Conservation (phyloP, 352 stramenopile species). For the Pythium insidiosum region DNA sequence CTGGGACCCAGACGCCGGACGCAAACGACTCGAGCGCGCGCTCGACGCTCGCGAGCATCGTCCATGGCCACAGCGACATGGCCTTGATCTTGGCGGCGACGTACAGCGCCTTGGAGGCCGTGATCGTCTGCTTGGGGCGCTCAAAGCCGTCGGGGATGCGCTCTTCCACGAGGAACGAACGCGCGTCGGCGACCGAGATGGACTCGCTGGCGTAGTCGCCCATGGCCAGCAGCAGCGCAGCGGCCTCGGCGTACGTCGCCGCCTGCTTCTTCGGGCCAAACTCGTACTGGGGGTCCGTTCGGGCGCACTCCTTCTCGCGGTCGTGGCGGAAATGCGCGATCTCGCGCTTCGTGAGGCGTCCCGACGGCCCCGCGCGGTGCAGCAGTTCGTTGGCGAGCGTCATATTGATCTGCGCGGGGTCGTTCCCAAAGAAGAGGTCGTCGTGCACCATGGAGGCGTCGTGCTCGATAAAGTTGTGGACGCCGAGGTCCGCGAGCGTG, state of each 20-base stretch:
- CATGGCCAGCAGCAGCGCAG: constrained; percentile 37
- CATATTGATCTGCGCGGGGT: constrained; percentile 33
- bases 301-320: constrained; percentile 31
- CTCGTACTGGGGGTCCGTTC: constrained; percentile 30
- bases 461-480: constrained; percentile 65
- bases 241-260: constrained; percentile 35
- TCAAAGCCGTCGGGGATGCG: constrained; percentile 34
- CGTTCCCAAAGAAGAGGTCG: constrained; percentile 31
- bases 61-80: constrained; percentile 12
- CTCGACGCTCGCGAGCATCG: not conserved
- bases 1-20: not conserved
- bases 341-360: constrained; percentile 22
- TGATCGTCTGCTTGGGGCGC: constrained; percentile 24
- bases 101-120: constrained; percentile 19
- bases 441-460: constrained; percentile 64
- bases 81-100: constrained; percentile 35
- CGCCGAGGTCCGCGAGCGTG: constrained; percentile 37
- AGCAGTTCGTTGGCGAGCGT: constrained; percentile 34
- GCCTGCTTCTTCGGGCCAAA: constrained; percentile 28
- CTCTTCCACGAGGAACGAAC: constrained; percentile 40
- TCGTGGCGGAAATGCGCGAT: constrained; percentile 37
- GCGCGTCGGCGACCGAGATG: constrained; percentile 34
- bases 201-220: constrained; percentile 22
- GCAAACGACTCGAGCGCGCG: not conserved
- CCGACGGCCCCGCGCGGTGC: constrained; percentile 14